Evolutionary conservation across 345 rosid genomes (phyloP), one percentile per base, ranked within the genome.

Genomic region (Aquilaria yunnanensis): DNA sequence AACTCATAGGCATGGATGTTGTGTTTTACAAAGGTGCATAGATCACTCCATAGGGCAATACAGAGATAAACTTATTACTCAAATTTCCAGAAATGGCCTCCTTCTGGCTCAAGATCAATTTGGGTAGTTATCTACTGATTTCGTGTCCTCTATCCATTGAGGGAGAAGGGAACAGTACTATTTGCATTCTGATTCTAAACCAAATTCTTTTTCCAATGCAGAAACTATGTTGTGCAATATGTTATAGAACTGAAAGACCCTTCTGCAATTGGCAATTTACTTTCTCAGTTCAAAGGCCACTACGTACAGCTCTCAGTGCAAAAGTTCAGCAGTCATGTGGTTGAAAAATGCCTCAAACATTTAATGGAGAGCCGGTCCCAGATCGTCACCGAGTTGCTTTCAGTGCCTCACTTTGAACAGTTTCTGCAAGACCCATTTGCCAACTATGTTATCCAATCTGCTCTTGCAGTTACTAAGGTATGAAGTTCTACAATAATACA

Each of bases 141-240:
- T 9, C 23, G 54, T 52, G 43, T 49, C 23, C 41, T 48, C 16
- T 30, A 3, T 60, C 46, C 43, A 9, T 34, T 31, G 13, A 51
- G 14, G 43, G 30, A 51, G 29, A 34, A 31, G 11, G 14, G 43
- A 32, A 32, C n/a, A 6, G 23, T 56, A 3, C 41, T 33, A 13
- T 32, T 50, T 13, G 2, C 47, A 43, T 23, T 41, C 49, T 65
- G 51, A 59, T 55, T 52, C 57, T 64, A 58, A 47, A 52, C 61
- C 54, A 23, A 32, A 9, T 47, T 33, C 62, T 57, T 16, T 56
- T 43, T 64, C 55, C 59, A 67, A 51, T 10, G 13, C 84, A 88
- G 96, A 78, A 89, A 86, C 69, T 89, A 89, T 72, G 96, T 86
- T 57, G 83, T 86, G 54, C 96, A 89, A 63, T 84, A 72, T 65